These are phyloP conservation scores for Cryptosporidium meleagridis DNA, from an alignment of 169 alveolate genomes.

Conservation along the genomic window DNA sequence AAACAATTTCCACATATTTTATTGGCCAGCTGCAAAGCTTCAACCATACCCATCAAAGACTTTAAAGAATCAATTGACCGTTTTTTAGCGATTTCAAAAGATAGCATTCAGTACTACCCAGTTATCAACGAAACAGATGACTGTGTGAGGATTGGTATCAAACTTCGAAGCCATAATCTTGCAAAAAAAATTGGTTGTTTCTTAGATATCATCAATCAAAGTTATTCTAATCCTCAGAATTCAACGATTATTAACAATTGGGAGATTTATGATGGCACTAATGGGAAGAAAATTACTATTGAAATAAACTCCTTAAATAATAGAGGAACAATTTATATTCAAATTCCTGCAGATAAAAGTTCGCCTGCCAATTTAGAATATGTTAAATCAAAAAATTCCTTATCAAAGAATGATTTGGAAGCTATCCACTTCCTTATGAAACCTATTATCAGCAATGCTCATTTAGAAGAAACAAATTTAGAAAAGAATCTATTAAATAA, in stretches of 20 bases:
- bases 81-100: not conserved
- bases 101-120: not conserved
- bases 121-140: not conserved
- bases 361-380: constrained; percentile 14
- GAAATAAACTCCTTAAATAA: not conserved
- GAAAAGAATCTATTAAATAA: not conserved
- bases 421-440: constrained; percentile 26
- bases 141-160: not conserved
- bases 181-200: not conserved
- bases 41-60: not conserved
- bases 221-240: not conserved
- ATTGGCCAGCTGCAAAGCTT: constrained; percentile 4
- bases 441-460: not conserved
- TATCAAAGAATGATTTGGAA: constrained; percentile 16
- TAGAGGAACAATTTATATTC: not conserved
- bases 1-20: not conserved
- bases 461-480: not conserved
- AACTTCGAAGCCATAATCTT: not conserved
- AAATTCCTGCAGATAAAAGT: constrained; percentile 19
- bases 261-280: not conserved
- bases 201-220: constrained; percentile 27
- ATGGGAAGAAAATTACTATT: constrained; percentile 42
- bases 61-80: constrained; percentile 15
- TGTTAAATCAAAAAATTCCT: constrained; percentile 3
- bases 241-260: constrained; percentile 35